These are phyloP conservation scores for Iodosphaeria phyllophila DNA, from an alignment of 2,329 filamentous ascomycete species.

Conservation along the genomic window DNA sequence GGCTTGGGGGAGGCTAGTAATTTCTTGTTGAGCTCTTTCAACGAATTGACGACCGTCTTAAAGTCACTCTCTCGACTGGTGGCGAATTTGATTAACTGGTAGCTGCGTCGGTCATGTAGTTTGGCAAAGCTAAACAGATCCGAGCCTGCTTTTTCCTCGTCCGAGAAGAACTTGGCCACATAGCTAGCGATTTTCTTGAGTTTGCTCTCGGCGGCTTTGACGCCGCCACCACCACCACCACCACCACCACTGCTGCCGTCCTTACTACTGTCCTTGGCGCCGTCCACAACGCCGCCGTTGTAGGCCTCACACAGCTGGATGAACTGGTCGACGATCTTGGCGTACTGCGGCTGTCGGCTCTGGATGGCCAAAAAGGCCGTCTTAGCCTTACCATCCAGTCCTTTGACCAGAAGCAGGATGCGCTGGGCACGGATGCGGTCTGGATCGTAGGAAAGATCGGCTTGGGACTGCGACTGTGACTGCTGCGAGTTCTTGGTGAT, in stretches of 20 bases:
- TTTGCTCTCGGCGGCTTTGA: constrained; percentile 48
- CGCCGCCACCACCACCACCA: constrained; percentile 71
- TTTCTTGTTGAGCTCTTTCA: constrained; percentile 76
- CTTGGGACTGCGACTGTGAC: constrained; percentile 16
- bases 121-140: constrained; percentile 87
- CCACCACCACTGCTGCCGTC: no score
- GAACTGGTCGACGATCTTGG: constrained; percentile 56
- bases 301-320: constrained; percentile 73
- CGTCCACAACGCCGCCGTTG: constrained; percentile 67
- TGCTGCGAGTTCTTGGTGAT: constrained; percentile 41
- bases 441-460: constrained; percentile 33
- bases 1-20: constrained; percentile 47
- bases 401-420: constrained; percentile 63
- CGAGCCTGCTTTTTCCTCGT: constrained; percentile 48
- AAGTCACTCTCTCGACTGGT: constrained; percentile 80
- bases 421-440: constrained; percentile 70
- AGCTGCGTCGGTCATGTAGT: constrained; percentile 72
- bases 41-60: constrained; percentile 72
- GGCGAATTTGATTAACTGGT: constrained; percentile 74
- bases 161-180: constrained; percentile 58
- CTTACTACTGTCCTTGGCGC: constrained; percentile 47
- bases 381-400: constrained; percentile 60
- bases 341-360: constrained; percentile 54
- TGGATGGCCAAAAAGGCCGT: constrained; percentile 81
- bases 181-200: constrained; percentile 57